A percentile compares a stretch with the other conserved stretches of the same genome.
Evolutionary conservation across 129 eudicot genomes (phyloP).

Genomic region (Smallanthus sonchifolius): DNA sequence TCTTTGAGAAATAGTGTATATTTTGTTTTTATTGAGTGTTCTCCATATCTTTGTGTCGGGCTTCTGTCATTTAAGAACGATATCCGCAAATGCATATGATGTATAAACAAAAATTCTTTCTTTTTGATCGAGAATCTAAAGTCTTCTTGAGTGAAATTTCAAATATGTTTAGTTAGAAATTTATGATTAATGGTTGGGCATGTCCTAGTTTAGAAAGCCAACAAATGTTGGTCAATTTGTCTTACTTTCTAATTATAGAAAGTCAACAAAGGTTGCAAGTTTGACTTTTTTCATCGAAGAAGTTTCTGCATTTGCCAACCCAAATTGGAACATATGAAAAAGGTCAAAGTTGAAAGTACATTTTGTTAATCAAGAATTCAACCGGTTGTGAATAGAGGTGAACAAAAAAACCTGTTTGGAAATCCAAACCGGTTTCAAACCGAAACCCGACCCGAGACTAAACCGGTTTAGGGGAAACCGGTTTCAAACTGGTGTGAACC

Average conservation of each 20-base stretch:
- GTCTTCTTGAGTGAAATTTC: conserved; percentile 8
- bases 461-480: no score
- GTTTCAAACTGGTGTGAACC: no score
- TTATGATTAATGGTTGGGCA: not conserved
- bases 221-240: not conserved
- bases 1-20: not conserved
- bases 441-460: no score
- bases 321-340: not conserved
- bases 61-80: conserved; percentile 20
- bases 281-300: not conserved
- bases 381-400: not conserved
- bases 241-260: not conserved
- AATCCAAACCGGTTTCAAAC: no score
- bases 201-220: not conserved
- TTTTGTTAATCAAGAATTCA: not conserved
- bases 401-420: no score
- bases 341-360: not conserved
- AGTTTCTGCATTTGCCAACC: not conserved
- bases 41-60: conserved; percentile 17
- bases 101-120: conserved; percentile 11
- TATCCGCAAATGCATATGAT: not conserved
- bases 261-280: not conserved
- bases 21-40: not conserved
- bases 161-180: not conserved
- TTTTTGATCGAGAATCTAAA: conserved; percentile 11